Conservation (phyloP, 2,329 filamentous ascomycete genomes). For the Aspergillus pseudoviridinutans region DNA sequence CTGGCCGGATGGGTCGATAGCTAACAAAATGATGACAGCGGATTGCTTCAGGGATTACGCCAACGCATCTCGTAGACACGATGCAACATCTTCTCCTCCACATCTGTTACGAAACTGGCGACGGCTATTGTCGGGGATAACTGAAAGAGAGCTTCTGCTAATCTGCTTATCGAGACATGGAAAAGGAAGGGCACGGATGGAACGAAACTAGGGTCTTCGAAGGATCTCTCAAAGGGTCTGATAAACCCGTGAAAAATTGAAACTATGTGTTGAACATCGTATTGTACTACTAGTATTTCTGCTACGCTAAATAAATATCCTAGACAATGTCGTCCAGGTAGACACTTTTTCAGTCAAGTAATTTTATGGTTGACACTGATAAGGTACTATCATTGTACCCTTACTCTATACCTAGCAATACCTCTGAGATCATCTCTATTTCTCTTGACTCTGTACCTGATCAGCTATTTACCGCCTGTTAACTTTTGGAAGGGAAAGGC, state of each 20-base stretch:
- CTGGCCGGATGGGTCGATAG: constrained; percentile 25
- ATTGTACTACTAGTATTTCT: no score
- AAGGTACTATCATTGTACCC: no score
- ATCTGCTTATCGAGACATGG: neutral
- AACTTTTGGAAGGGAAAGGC: no score
- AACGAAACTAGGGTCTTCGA: neutral
- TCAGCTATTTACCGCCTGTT: no score
- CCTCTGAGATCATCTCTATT: no score
- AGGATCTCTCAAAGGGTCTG: constrained; percentile 1
- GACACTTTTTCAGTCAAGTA: no score
- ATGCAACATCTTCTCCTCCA: constrained; percentile 33
- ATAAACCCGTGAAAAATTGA: neutral
- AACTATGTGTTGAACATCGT: no score
- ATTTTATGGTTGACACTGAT: no score
- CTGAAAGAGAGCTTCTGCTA: neutral
- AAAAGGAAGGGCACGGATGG: neutral
- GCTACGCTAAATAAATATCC: no score
- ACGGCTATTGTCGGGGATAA: constrained; percentile 21
- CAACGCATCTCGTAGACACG: constrained; percentile 25
- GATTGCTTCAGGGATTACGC: constrained; percentile 22
- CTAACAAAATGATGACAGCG: constrained; percentile 18
- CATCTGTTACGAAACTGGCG: constrained; percentile 20
- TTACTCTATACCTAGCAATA: no score
- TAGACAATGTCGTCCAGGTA: no score
- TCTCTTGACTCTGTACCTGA: no score